A percentile compares a stretch with the other conserved stretches of the same genome.
Conservation (phyloP, 345 rosid genomes). For the Pelargonium nanum region DNA sequence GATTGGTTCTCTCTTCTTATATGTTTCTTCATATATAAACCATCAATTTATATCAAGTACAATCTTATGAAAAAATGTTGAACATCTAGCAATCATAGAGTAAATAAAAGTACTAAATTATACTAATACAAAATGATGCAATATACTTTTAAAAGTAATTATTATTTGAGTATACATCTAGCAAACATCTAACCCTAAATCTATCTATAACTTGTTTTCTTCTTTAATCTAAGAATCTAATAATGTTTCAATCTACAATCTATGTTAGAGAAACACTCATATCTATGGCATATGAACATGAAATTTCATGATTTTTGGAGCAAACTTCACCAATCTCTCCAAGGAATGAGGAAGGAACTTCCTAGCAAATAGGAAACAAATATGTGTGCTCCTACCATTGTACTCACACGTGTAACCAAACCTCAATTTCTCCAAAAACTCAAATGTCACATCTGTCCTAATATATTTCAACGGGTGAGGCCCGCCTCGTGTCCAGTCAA, state of each 20-base stretch:
- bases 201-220: no score
- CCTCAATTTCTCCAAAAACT: conserved; percentile 48
- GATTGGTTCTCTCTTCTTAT: no score
- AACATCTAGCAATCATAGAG: neutral
- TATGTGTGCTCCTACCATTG: conserved; percentile 43
- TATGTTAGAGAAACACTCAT: no score
- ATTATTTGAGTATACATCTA: no score
- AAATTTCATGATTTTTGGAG: conserved; percentile 42
- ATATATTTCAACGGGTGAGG: conserved; percentile 28
- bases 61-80: no score
- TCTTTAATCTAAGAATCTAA: no score
- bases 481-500: conserved; percentile 39
- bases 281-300: conserved; percentile 1
- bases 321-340: conserved; percentile 49
- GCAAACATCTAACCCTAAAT: no score
- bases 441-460: conserved; percentile 22
- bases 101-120: neutral
- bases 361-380: conserved; percentile 82
- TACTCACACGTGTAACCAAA: conserved; percentile 35
- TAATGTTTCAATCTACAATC: no score
- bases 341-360: conserved; percentile 60
- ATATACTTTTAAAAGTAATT: no score
- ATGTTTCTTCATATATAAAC: no score
- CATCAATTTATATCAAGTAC: no score
- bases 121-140: neutral